phyloP scores from a whole-genome alignment of 2,329 filamentous ascomycete genomes.

The Paraphaeosphaeria sporulosa region DNA sequence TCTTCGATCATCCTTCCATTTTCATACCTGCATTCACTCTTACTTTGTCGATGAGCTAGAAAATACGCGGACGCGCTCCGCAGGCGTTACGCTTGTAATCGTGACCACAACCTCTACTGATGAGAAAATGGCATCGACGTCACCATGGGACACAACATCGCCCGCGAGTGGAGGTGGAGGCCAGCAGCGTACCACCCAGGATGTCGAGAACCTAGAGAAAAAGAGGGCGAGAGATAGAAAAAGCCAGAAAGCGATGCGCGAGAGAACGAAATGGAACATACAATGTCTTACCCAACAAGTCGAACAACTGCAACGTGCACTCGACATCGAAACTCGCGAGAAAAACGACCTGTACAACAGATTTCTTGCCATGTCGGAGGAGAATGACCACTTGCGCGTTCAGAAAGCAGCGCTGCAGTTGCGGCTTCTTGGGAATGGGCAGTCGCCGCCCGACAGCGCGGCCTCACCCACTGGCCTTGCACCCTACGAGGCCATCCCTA shows the following conservation, averaged over 20 bases:
- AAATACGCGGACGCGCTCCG: background rate
- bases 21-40: background rate
- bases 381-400: conserved; percentile 31
- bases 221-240: conserved; percentile 35
- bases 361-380: conserved; percentile 26
- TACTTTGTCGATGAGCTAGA: conserved; percentile 8
- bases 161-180: conserved; percentile 11
- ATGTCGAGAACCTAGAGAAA: conserved; percentile 24
- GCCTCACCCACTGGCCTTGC: conserved; percentile 4
- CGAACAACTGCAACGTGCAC: conserved; percentile 24
- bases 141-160: conserved; percentile 15
- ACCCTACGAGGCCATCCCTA: conserved; percentile 28
- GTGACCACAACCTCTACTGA: background rate
- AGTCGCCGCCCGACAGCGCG: conserved; percentile 14
- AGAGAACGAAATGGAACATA: conserved; percentile 32
- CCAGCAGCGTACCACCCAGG: conserved; percentile 6
- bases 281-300: conserved; percentile 33
- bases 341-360: conserved; percentile 24
- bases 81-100: background rate
- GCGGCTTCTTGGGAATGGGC: conserved; percentile 26
- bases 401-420: conserved; percentile 33
- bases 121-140: conserved; percentile 14
- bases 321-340: conserved; percentile 21
- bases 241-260: conserved; percentile 33
- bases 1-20: background rate